Base-by-base conservation (phyloP, 495 filamentous ascomycete species). In the Neurospora sp. region DNA sequence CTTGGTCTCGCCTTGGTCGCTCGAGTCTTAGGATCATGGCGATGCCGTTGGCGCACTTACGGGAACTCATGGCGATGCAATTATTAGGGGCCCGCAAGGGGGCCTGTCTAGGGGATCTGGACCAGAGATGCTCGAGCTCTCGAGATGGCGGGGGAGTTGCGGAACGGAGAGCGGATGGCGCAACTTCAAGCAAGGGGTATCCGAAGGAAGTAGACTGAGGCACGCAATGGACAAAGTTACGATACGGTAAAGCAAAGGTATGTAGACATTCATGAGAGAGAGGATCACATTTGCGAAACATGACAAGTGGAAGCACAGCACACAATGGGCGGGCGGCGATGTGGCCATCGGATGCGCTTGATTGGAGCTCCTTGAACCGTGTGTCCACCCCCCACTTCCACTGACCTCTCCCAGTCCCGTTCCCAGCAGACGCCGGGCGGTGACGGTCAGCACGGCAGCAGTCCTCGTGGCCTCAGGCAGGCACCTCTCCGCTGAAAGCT, bases 41-140 rank as follows among this genome's bases (percentile, higher is more conserved):
- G 27, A 65, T 65, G 47, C 27, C 40, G 37, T 3, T n/a, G 53
- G 39, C 40, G 31, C 22, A 80, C 83, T 78, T 78, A 85, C 83
- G 76, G 47, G 83, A 85, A 81, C 81, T 84, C 83, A 85, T 85
- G 77, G 72, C 82, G 80, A 77, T 70, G 74, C 74, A 71, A 75
- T 75, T 70, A 65, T 65, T 65, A 65, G 71, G 78, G 78, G 81
- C 83, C 83, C 81, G 77, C 76, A 69, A 72, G 73, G 79, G 82
- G 83, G 81, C 82, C 80, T 82, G 76, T 65, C 77, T 73, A 74
- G 72, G 73, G 73, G 69, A 74, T 76, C 77, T 79, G 80, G 76
- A 76, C 83, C 83, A 83, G 80, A 71, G 72, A 65, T 35, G 53
- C 53, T 37, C 14, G 53, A 65, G 53, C 53, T 65, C 27, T 65